These are phyloP conservation scores for Monsonia emarginata DNA, from an alignment of 441 rosid species.

Conservation along the genomic window DNA sequence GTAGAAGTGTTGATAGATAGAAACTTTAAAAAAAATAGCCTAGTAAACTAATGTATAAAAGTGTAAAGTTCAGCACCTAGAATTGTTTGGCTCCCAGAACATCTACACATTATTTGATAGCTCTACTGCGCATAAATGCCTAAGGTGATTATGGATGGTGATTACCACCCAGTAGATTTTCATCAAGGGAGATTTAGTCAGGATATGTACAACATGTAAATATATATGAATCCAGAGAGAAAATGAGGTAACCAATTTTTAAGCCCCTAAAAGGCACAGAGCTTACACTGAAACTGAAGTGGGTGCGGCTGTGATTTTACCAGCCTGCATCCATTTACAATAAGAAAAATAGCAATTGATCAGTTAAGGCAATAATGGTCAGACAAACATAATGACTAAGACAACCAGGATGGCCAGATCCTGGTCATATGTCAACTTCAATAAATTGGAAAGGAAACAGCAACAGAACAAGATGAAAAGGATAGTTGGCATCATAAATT, in stretches of 20 bases:
- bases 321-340: slow-evolving; percentile 46
- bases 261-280: slow-evolving; percentile 7
- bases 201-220: background rate
- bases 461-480: background rate
- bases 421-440: background rate
- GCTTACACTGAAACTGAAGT: slow-evolving; percentile 91
- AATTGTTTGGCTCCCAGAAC: background rate
- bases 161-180: background rate
- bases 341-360: slow-evolving; percentile 13
- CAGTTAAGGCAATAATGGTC: slow-evolving; percentile 4
- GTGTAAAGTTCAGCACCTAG: too few relatives aligned
- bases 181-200: background rate
- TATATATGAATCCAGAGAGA: background rate
- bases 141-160: background rate
- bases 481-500: background rate
- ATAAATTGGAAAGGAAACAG: background rate
- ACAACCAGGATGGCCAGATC: background rate
- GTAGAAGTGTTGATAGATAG: background rate
- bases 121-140: background rate
- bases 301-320: slow-evolving; percentile 53
- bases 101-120: background rate
- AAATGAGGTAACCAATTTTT: background rate
- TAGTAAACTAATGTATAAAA: too few relatives aligned
- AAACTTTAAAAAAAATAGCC: too few relatives aligned
- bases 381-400: background rate